Conservation (phyloP, 257 asterid species). For the Ballota nigra region DNA sequence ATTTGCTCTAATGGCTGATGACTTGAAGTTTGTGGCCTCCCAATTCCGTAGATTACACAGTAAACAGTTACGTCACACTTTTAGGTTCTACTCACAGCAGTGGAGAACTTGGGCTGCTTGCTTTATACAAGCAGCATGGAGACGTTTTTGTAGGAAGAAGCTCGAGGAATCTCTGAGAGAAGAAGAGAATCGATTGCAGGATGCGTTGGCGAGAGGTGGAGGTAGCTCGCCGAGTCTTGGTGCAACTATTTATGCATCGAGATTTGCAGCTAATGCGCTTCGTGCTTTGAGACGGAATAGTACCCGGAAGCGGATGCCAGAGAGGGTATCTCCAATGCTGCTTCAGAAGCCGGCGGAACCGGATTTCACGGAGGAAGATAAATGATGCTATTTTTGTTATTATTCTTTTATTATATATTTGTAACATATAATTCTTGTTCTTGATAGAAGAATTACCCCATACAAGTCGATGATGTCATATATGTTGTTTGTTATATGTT, state of each 20-base stretch:
- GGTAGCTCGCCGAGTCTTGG: constrained; percentile 76
- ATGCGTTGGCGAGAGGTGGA: constrained; percentile 66
- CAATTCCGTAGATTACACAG: constrained; percentile 86
- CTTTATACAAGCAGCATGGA: constrained; percentile 94
- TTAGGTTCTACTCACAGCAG: constrained; percentile 88
- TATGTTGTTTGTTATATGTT: background rate
- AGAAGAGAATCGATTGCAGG: constrained; percentile 73
- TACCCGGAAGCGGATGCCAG: constrained; percentile 64
- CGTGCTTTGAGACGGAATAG: constrained; percentile 60
- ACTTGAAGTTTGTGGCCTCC: constrained; percentile 87
- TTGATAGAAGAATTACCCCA: background rate
- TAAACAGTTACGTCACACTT: constrained; percentile 90
- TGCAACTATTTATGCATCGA: constrained; percentile 86
- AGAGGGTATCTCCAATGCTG: constrained; percentile 68
- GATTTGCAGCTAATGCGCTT: constrained; percentile 90
- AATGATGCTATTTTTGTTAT: constrained; percentile 17
- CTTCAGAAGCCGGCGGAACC: constrained; percentile 98
- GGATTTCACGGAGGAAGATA: constrained; percentile 71
- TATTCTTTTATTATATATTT: constrained; percentile 27
- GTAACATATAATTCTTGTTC: constrained; percentile 22
- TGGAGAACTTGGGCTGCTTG: constrained; percentile 99
- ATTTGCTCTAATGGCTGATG: constrained; percentile 83
- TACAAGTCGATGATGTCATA: background rate
- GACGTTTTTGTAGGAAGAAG: constrained; percentile 71
- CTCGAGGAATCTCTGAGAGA: constrained; percentile 74